Evolutionary conservation across 139 green algal species (phyloP), one percentile per base, ranked within the genome.

Genomic region (Coelastrella sp.): DNA sequence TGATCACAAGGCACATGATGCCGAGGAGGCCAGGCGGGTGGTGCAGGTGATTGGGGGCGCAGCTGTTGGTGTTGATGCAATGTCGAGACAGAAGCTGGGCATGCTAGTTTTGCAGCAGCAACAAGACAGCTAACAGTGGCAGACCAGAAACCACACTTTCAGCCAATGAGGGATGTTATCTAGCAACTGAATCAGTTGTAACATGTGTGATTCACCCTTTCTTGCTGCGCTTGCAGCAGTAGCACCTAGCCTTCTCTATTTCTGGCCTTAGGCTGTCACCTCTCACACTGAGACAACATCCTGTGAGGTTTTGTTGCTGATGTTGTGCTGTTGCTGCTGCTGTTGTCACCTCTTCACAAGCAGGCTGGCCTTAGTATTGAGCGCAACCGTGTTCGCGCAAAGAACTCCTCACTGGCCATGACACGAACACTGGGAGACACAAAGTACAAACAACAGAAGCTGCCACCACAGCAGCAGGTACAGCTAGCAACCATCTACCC

Each of bases 351-450:
- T 49, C 35, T 83, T 59, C 72, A 74, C n/a, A 7, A 73, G 27
- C 66, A 91, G 87, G 87, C 87, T 57, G 87, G 87, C 7, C 60
- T 90, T 49, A 70, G 61, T 24, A 70, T 91, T 58, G 35, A 60
- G 65, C 78, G 78, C 65, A 91, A 91, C 66, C 78, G 87, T 22
- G 87, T 91, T 19, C 17, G 58, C 20, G 58, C 49, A 4, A n/a
- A 72, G 20, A 91, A 60, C 61, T 70, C n/a, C 19, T 74, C 61
- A 9, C 66, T 91, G 49, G 87, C 87, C 61, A 91, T 91, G 87
- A 91, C 78, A 20, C 78, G 87, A 6, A 70, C 22, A 15, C 19
- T 91, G 78, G 87, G 87, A 1, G 87, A 91, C 65, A 85, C 82
- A 57, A 86, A 81, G 82, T 92, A 84, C 70, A 84, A 87, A 78